Percentiles rank a stretch among this genome's conserved stretches.
Conservation (phyloP, 2,329 filamentous ascomycete genomes). For the Phialophora expanda region DNA sequence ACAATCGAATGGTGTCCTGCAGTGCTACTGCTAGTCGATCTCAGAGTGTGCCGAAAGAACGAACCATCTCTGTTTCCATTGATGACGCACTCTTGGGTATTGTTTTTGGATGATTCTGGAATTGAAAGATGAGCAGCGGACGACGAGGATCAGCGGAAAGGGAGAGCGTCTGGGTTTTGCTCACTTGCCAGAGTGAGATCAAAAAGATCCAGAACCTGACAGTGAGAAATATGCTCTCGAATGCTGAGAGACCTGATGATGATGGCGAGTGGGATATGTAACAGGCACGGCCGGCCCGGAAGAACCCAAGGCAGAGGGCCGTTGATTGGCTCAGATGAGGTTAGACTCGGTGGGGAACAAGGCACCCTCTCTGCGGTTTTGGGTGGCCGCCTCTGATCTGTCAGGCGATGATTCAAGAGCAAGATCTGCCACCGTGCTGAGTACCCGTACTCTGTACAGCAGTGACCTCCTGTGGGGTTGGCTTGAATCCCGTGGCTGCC, state of each 20-base stretch:
- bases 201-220: conserved; percentile 3
- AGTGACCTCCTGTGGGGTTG: background rate
- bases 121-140: background rate
- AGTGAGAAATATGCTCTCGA: conserved; percentile 11
- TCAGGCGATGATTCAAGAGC: conserved; percentile 1
- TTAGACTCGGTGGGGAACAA: conserved; percentile 18
- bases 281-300: conserved; percentile 23
- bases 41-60: conserved; percentile 10
- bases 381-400: background rate
- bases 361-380: conserved; percentile 3
- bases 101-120: conserved; percentile 4
- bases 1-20: conserved; percentile 10
- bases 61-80: conserved; percentile 12
- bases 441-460: background rate
- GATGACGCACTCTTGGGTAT: background rate
- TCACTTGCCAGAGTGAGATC: conserved; percentile 18
- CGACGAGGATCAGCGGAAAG: background rate
- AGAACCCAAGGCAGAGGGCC: conserved; percentile 13
- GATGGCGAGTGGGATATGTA: conserved; percentile 16
- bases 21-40: conserved; percentile 10
- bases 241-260: conserved; percentile 14
- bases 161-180: background rate
- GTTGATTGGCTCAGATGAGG: conserved; percentile 3
- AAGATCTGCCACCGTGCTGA: background rate
- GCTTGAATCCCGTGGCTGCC: background rate